A percentile compares a stretch with the other conserved stretches of the same genome.
These are phyloP conservation scores for Bjerkandera adusta DNA, from an alignment of 1,284 basidiomycete species.

Conservation along the genomic window DNA sequence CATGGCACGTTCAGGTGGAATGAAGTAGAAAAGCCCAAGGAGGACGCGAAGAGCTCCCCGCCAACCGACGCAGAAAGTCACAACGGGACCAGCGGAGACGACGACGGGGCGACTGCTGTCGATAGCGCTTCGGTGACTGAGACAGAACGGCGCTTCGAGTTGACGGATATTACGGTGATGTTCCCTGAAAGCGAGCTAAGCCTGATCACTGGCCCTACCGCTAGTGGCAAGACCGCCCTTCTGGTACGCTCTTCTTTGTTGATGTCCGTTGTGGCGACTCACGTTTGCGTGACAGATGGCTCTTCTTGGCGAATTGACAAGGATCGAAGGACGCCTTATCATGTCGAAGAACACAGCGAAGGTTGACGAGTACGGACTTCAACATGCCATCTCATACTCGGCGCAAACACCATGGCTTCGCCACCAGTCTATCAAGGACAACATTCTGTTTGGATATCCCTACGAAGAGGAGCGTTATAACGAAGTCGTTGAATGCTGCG, in stretches of 20 bases:
- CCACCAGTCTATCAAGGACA: constrained; percentile 67
- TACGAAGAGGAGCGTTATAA: constrained; percentile 65
- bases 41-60: constrained; percentile 21
- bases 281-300: constrained; percentile 47
- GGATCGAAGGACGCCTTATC: constrained; percentile 47
- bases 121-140: constrained; percentile 22
- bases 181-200: constrained; percentile 72
- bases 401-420: constrained; percentile 85
- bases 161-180: constrained; percentile 60
- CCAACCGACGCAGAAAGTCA: constrained; percentile 9
- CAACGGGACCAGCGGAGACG: constrained; percentile 9
- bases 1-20: constrained; percentile 76
- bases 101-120: constrained; percentile 23
- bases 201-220: constrained; percentile 71
- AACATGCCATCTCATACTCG: constrained; percentile 78
- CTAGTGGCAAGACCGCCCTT: constrained; percentile 78
- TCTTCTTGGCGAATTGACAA: constrained; percentile 64
- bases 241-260: constrained; percentile 41
- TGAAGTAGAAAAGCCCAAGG: constrained; percentile 43
- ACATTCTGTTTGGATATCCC: constrained; percentile 70
- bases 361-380: constrained; percentile 62
- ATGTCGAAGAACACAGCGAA: constrained; percentile 62
- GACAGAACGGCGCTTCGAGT: constrained; percentile 53
- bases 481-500: constrained; percentile 69
- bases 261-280: background rate